Base-by-base conservation (phyloP, 2,329 filamentous ascomycete genomes). In the Alternaria sp. region DNA sequence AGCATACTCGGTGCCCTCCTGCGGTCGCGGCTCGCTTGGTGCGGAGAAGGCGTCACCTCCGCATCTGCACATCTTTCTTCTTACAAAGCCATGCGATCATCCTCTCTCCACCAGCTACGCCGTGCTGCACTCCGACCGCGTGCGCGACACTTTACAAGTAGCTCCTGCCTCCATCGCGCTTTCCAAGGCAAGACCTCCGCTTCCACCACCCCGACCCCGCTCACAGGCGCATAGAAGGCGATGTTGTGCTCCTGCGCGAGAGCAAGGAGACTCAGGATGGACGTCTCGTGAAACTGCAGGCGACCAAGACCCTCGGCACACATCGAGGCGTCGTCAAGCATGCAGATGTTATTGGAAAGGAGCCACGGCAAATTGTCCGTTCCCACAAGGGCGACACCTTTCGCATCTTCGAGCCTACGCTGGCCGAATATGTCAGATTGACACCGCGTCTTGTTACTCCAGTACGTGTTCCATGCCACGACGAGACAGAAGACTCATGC, bases 391-490 rank as follows among this genome's bases (percentile, higher is more conserved):
- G 84, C 76, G 70, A 69, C 64, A 75, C 83, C 5, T 88, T 87
- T 62, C 83, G 88, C 63, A 73, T 93, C 44, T 86, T 87, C 58
- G 86, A 88, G 66, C 90, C 92, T 15, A 90, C 89, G 0, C 81
- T 96, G 60, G 89, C 89, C 51, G 89, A 93, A 78, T 94, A 94
- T 80, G 87, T 93, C 57, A 84, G 87, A 50, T 81, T 90, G 63
- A 89, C 86, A 51, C 86, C 86, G 67, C 87, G 92, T 60, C 78
- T 90, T 14, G 92, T 94, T n/a, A 95, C 92, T 58, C 92, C 92
- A 72, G 89, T 91, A 82, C 75, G 85, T 78, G 59, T 26, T 0
- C 23, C 15, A 25, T 18, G 21, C 21, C 44, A 51, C 53, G 43
- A 26, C 44, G 47, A 44, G 21, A 10, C 3, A 30, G 23, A 14